These are phyloP conservation scores for Mycocentrospora acerina DNA, from an alignment of 2,329 filamentous ascomycete genomes.

Conservation along the genomic window DNA sequence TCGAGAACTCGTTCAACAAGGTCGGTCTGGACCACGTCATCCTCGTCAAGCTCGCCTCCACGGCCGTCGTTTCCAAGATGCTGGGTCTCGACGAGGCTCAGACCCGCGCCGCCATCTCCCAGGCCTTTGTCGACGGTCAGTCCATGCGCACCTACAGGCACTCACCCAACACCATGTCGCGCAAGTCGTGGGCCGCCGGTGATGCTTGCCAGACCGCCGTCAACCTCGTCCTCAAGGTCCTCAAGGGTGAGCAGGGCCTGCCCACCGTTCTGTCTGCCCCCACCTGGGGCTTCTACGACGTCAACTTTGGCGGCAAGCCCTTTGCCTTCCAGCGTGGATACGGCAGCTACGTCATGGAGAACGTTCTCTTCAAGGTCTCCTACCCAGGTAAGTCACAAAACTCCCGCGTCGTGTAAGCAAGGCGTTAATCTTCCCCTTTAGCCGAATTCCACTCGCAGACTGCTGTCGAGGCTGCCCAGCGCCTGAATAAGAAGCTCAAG, in stretches of 20 bases:
- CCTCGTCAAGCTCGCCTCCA: constrained; percentile 93
- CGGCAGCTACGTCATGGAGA: constrained; percentile 99
- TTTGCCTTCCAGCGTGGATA: constrained; percentile 97
- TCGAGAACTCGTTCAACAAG: constrained; percentile 99
- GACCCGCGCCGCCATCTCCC: constrained; percentile 92
- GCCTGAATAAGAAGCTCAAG: constrained; percentile 80
- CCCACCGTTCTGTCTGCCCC: constrained; percentile 91
- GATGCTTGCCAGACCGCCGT: constrained; percentile 96
- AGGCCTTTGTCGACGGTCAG: constrained; percentile 97
- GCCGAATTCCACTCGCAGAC: constrained; percentile 99
- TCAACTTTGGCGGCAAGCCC: constrained; percentile 86
- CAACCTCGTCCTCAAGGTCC: constrained; percentile 85
- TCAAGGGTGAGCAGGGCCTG: constrained; percentile 86
- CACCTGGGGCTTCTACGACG: constrained; percentile 98
- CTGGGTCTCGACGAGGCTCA: constrained; percentile 85
- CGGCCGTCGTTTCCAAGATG: constrained; percentile 94
- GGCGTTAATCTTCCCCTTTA: constrained; percentile 24
- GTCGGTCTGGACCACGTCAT: constrained; percentile 98
- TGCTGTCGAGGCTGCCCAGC: constrained; percentile 90
- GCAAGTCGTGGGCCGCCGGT: constrained; percentile 98
- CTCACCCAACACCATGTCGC: constrained; percentile 98
- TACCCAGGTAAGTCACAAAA: constrained; percentile 71
- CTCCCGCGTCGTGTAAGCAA: background rate
- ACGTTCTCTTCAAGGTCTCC: constrained; percentile 99
- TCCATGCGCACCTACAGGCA: constrained; percentile 95